Evolutionary conservation across 2,329 filamentous ascomycete genomes (phyloP).

Genomic region (Ploettnerulaceae sp.): DNA sequence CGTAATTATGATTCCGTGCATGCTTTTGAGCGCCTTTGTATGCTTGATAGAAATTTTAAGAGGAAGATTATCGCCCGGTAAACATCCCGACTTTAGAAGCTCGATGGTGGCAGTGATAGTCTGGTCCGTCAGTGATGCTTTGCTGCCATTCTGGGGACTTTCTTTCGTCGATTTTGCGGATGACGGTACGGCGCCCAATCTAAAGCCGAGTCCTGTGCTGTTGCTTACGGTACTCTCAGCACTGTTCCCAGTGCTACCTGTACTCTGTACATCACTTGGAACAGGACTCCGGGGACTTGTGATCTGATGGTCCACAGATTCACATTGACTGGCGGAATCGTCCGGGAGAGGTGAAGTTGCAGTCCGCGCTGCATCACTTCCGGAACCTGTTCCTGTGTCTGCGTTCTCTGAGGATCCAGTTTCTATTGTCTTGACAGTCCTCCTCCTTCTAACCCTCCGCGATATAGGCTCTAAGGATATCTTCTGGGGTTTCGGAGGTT

Average conservation of each 20-base stretch:
- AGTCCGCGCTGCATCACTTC: conserved; percentile 21
- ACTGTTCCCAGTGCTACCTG: conserved; percentile 66
- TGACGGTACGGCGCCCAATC: conserved; percentile 35
- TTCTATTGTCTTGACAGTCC: conserved; percentile 24
- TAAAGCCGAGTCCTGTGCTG: conserved; percentile 42
- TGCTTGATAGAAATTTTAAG: conserved; percentile 81
- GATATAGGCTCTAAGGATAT: conserved; percentile 86
- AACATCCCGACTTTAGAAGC: conserved; percentile 72
- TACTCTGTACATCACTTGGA: conserved; percentile 57
- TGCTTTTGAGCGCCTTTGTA: conserved; percentile 81
- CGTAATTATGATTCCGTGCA: conserved; percentile 89
- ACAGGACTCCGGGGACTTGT: conserved; percentile 43
- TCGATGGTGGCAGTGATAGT: conserved; percentile 86
- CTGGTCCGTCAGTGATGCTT: conserved; percentile 56
- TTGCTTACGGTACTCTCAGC: conserved; percentile 52
- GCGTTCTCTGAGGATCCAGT: conserved; percentile 17
- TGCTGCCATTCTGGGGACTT: conserved; percentile 46
- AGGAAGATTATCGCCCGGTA: conserved; percentile 78
- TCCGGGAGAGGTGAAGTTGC: conserved; percentile 29
- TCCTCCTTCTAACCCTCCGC: conserved; percentile 54
- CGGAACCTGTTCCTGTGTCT: conserved; percentile 20
- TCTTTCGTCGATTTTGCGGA: conserved; percentile 38
- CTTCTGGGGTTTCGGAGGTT: conserved; percentile 69
- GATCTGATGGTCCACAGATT: conserved; percentile 34
- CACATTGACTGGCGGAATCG: conserved; percentile 33